phyloP scores from a whole-genome alignment of 192 early-diverging fungal species.

The Coemansia aciculifera region DNA sequence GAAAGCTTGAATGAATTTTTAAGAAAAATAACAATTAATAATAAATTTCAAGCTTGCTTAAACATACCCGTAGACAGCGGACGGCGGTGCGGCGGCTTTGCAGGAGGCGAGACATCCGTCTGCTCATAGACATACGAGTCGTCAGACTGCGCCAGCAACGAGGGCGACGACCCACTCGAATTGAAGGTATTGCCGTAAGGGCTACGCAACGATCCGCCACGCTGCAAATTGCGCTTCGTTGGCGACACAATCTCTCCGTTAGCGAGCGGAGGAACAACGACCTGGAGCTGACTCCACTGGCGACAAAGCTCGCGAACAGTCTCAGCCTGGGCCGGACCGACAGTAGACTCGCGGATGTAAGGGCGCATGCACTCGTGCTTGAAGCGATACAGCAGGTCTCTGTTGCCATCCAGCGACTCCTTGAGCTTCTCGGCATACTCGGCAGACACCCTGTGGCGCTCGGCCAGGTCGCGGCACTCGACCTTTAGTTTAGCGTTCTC shows the following conservation, averaged over 20 bases:
- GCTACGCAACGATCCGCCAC: not conserved
- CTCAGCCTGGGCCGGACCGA: conserved; percentile 34
- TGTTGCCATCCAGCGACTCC: conserved; percentile 15
- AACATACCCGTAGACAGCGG: not conserved
- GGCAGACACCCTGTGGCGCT: conserved; percentile 13
- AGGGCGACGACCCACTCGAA: conserved; percentile 3
- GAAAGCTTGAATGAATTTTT: not conserved
- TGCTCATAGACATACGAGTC: not conserved
- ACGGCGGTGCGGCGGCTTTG: not conserved
- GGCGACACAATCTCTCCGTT: conserved; percentile 21
- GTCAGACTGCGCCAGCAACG: conserved; percentile 7
- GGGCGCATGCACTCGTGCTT: conserved; percentile 40
- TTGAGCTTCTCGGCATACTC: conserved; percentile 10
- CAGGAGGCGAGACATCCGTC: not conserved
- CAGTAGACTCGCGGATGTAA: conserved; percentile 37
- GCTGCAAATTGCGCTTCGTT: conserved; percentile 6
- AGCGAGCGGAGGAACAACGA: conserved; percentile 19
- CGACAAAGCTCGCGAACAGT: conserved; percentile 27
- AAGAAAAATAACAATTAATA: not conserved
- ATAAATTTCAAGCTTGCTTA: not conserved
- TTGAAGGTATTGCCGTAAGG: not conserved
- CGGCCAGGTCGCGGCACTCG: conserved; percentile 23
- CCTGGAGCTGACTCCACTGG: conserved; percentile 47
- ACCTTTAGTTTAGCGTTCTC: conserved; percentile 32
- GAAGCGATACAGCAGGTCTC: conserved; percentile 17